These are phyloP conservation scores for Peronospora tabacina DNA, from an alignment of 352 stramenopile genomes.

Conservation along the genomic window DNA sequence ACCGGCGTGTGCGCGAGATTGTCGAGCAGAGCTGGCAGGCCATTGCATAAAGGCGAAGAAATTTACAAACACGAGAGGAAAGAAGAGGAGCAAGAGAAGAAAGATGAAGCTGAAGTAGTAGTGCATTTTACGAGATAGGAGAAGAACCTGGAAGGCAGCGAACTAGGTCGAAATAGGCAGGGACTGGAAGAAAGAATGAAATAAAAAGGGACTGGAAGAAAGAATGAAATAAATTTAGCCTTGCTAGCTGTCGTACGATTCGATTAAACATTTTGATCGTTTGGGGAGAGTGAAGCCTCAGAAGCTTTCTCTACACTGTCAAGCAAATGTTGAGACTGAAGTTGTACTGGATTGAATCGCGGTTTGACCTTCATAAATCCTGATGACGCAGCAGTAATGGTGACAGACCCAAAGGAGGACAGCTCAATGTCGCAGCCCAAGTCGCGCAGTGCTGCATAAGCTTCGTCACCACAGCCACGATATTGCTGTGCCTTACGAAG, in stretches of 20 bases:
- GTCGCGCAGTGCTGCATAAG: constrained; percentile 67
- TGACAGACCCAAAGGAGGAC: constrained; percentile 39
- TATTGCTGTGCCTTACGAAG: constrained; percentile 55
- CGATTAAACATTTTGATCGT: not conserved
- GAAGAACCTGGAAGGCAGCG: constrained; percentile 1
- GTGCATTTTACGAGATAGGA: constrained; percentile 10
- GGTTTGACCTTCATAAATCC: constrained; percentile 24
- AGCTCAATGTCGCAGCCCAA: constrained; percentile 65
- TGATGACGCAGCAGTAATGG: constrained; percentile 12
- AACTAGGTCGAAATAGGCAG: constrained; percentile 10
- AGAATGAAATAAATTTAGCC: constrained; percentile 12
- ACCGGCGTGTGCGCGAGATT: constrained; percentile 97
- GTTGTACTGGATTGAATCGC: constrained; percentile 63
- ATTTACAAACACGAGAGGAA: constrained; percentile 2
- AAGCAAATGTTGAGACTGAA: constrained; percentile 47
- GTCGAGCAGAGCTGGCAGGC: constrained; percentile 97
- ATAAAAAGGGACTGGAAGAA: no score
- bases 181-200: constrained; percentile 7
- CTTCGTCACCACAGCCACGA: constrained; percentile 65
- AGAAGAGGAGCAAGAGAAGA: constrained; percentile 8
- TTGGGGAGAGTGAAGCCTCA: constrained; percentile 39
- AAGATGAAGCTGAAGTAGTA: constrained; percentile 11
- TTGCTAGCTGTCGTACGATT: not conserved
- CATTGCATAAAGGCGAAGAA: constrained; percentile 39
- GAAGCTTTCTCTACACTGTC: constrained; percentile 43